These are phyloP conservation scores for Rhizopogon rudus DNA, from an alignment of 768 basidiomycete species.

Conservation along the genomic window DNA sequence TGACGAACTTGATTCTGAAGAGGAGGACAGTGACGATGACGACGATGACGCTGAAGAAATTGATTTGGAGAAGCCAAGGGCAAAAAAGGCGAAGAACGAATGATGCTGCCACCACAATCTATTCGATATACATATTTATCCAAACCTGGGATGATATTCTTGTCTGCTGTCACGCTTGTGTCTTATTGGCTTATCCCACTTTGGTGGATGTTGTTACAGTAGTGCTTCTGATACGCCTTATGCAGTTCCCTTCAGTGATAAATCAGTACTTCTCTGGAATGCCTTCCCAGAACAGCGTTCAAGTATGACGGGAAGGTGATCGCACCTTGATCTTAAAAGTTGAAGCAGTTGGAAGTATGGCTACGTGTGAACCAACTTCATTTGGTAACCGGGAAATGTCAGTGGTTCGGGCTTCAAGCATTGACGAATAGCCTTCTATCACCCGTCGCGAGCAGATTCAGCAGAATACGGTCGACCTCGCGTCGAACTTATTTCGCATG, in stretches of 20 bases:
- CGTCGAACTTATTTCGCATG: conserved; percentile 15
- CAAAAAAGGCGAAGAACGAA: conserved; percentile 62
- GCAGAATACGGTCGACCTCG: not conserved
- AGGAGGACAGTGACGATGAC: conserved; percentile 63
- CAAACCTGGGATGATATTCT: not conserved
- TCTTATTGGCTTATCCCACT: conserved; percentile 4
- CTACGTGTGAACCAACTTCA: not conserved
- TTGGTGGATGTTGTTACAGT: conserved; percentile 1
- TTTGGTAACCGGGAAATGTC: not conserved
- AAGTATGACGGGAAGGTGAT: no score
- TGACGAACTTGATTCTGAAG: conserved; percentile 60
- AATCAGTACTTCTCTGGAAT: no score
- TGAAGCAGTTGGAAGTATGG: not conserved
- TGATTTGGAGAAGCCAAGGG: conserved; percentile 78
- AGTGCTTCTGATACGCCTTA: not conserved
- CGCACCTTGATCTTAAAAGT: no score
- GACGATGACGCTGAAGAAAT: conserved; percentile 83
- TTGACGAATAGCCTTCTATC: not conserved
- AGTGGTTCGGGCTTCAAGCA: not conserved
- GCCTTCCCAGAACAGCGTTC: no score
- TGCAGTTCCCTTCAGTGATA: not conserved
- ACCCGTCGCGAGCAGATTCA: not conserved
- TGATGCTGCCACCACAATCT: conserved; percentile 15
- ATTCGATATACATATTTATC: conserved; percentile 22
- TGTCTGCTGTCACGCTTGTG: conserved; percentile 6